These are phyloP conservation scores for Termitomyces sp. DNA, from an alignment of 768 basidiomycete species.

Conservation along the genomic window DNA sequence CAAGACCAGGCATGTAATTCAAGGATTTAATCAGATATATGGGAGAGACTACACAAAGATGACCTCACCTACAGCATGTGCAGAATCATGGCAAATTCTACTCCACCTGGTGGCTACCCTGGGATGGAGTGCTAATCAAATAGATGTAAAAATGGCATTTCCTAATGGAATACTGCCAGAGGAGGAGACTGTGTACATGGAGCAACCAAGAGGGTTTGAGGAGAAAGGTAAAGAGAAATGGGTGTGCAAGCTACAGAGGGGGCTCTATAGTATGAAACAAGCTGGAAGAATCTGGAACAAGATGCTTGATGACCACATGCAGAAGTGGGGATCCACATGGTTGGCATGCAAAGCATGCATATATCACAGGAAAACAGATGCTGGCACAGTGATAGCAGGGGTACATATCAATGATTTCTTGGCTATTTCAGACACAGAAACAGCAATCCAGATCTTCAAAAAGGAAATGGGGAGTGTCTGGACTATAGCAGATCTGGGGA, in stretches of 20 bases:
- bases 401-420: too few species aligned
- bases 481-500: background rate
- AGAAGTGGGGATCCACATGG: background rate
- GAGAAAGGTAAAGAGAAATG: background rate
- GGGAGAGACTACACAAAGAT: background rate
- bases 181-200: too few species aligned
- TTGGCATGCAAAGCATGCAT: background rate
- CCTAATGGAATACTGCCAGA: too few species aligned
- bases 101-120: background rate
- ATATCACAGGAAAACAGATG: too few species aligned
- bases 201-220: too few species aligned
- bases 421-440: background rate
- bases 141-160: too few species aligned
- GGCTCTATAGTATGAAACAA: background rate
- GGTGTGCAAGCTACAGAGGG: background rate
- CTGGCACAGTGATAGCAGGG: too few species aligned
- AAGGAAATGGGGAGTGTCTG: background rate
- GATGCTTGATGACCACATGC: background rate
- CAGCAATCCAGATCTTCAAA: background rate
- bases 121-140: too few species aligned
- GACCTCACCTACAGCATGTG: background rate
- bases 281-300: too few species aligned
- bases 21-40: background rate
- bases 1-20: background rate
- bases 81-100: background rate